A percentile compares a stretch with the other conserved stretches of the same genome.
Conservation (phyloP, 164 flowering plant genomes). For the Kalanchoe fedtschenkoi region DNA sequence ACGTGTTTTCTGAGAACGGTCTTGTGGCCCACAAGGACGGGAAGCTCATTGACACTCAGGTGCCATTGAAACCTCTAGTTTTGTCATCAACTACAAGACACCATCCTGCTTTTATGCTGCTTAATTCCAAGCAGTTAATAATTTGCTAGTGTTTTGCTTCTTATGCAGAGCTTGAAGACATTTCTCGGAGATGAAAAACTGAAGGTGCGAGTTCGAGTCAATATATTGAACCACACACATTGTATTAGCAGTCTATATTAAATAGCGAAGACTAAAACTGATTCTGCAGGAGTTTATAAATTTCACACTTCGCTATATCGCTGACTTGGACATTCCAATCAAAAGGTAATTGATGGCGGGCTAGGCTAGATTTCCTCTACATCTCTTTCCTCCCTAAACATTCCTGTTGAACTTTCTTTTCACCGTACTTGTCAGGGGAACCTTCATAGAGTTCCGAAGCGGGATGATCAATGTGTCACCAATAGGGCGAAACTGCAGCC, state of each 20-base stretch:
- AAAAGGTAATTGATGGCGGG: constrained; percentile 54
- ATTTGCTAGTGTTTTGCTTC: background rate
- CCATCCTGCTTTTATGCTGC: background rate
- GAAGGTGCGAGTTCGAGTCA: constrained; percentile 38
- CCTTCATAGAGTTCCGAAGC: constrained; percentile 92
- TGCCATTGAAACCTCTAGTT: constrained; percentile 14
- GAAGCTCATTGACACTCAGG: constrained; percentile 70
- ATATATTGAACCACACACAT: background rate
- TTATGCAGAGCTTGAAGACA: constrained; percentile 73
- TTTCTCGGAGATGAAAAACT: constrained; percentile 86
- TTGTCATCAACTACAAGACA: background rate
- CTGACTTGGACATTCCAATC: constrained; percentile 97
- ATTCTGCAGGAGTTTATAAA: constrained; percentile 77
- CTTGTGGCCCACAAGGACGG: constrained; percentile 92
- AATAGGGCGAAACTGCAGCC: constrained; percentile 97
- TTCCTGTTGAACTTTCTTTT: background rate
- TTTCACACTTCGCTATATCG: constrained; percentile 89
- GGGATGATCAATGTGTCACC: constrained; percentile 98
- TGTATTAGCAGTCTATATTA: background rate
- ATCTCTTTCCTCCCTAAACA: background rate
- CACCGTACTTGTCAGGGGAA: constrained; percentile 45
- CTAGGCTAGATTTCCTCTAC: background rate
- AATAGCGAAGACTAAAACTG: background rate
- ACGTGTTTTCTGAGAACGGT: constrained; percentile 91
- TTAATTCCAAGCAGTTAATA: background rate